phyloP scores from a whole-genome alignment of 73 alveolate genomes.

The Urostyla sp. region DNA sequence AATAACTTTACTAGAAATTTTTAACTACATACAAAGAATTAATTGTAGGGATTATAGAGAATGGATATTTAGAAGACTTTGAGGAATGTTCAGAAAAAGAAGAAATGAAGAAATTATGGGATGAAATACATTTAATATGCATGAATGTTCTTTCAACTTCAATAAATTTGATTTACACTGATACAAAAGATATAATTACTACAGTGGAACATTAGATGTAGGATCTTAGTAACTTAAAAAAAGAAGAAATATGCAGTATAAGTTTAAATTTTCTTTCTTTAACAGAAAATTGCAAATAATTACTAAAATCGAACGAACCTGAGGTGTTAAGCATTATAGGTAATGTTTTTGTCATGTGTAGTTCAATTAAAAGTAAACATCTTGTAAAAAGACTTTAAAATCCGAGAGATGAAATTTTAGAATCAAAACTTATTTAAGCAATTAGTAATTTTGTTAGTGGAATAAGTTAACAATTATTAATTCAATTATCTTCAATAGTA shows the following conservation, averaged over 20 bases:
- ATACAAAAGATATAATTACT: slow-evolving; percentile 25
- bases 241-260: slow-evolving; percentile 50
- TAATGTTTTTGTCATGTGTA: slow-evolving; percentile 23
- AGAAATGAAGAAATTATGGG: slow-evolving; percentile 53
- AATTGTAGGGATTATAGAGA: slow-evolving; percentile 54
- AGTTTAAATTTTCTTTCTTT: slow-evolving; percentile 42
- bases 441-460: slow-evolving; percentile 36
- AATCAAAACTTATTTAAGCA: not conserved
- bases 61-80: slow-evolving; percentile 53
- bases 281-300: slow-evolving; percentile 47
- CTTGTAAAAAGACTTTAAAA: not conserved
- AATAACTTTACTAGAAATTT: slow-evolving; percentile 29
- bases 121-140: slow-evolving; percentile 39
- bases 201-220: not conserved
- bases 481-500: slow-evolving; percentile 20
- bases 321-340: slow-evolving; percentile 4
- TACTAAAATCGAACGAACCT: slow-evolving; percentile 20
- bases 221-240: slow-evolving; percentile 5
- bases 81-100: slow-evolving; percentile 30
- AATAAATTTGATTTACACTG: slow-evolving; percentile 55
- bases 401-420: not conserved
- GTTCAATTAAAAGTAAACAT: slow-evolving; percentile 30
- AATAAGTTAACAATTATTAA: slow-evolving; percentile 24
- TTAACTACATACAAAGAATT: slow-evolving; percentile 17
- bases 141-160: slow-evolving; percentile 54